phyloP scores from a whole-genome alignment of 352 stramenopile genomes.

The Phytophthora aleatoria region DNA sequence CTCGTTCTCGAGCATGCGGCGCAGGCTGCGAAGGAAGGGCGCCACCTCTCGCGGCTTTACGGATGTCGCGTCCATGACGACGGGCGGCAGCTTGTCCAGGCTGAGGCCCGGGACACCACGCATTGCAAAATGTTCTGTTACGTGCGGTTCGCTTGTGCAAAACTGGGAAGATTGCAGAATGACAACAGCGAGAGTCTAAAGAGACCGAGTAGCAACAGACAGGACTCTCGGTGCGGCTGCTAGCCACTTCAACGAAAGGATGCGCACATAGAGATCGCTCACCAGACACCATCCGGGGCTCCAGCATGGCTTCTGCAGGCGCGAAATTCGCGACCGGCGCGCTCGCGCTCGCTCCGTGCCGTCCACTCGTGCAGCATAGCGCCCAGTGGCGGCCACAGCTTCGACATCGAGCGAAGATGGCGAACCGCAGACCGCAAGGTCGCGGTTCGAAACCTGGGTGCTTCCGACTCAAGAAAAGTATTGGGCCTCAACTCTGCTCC shows the following conservation, averaged over 20 bases:
- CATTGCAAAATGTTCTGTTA: constrained; percentile 6
- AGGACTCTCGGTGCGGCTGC: constrained; percentile 30
- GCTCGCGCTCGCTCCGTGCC: neutral
- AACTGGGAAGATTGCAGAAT: constrained; percentile 30
- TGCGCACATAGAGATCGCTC: constrained; percentile 24
- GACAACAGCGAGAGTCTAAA: constrained; percentile 20
- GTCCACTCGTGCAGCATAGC: neutral
- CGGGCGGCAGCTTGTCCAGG: constrained; percentile 19
- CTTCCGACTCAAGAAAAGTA: constrained; percentile 1
- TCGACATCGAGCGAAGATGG: neutral
- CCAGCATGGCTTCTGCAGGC: neutral
- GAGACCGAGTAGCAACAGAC: constrained; percentile 25
- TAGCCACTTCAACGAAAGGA: constrained; percentile 31
- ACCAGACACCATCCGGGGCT: constrained; percentile 3
- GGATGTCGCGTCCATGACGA: neutral
- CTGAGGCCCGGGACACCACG: constrained; percentile 8
- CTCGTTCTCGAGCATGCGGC: constrained; percentile 62
- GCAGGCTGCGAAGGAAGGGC: constrained; percentile 60
- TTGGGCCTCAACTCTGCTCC: neutral
- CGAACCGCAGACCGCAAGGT: no score
- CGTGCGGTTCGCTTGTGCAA: neutral
- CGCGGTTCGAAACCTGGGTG: neutral
- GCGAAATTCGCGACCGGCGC: neutral
- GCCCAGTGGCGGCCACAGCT: neutral
- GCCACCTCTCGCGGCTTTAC: constrained; percentile 40